Evolutionary conservation across 768 basidiomycete genomes (phyloP).

Genomic region (Daedaleopsis nitida): DNA sequence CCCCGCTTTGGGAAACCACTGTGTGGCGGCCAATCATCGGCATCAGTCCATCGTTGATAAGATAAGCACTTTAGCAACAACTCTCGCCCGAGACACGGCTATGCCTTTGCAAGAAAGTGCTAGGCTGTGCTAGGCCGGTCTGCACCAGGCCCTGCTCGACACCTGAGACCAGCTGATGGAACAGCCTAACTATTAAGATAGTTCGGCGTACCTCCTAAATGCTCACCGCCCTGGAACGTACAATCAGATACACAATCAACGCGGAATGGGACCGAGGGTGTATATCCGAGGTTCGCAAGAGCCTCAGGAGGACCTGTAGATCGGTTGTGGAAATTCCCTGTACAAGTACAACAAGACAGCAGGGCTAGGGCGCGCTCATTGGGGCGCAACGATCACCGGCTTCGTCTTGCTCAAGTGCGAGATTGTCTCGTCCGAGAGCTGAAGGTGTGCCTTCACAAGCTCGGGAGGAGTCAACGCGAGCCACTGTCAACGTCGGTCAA

Average conservation of each 20-base stretch:
- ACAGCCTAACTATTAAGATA: too few relatives aligned
- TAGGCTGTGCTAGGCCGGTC: conserved; percentile 6
- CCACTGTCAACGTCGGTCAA: conserved; percentile 43
- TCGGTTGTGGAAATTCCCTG: background rate
- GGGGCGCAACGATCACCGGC: conserved; percentile 42
- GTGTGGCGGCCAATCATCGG: conserved; percentile 10
- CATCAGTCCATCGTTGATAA: conserved; percentile 1
- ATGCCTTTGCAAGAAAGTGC: too few relatives aligned
- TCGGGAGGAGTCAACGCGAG: conserved; percentile 58
- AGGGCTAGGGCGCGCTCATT: background rate
- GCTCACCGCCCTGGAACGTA: background rate
- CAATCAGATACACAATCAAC: background rate
- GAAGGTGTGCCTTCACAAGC: conserved; percentile 62
- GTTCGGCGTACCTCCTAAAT: too few relatives aligned
- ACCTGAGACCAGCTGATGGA: too few relatives aligned
- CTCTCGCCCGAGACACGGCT: background rate
- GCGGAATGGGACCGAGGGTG: too few relatives aligned
- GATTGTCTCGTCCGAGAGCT: conserved; percentile 53
- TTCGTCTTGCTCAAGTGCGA: conserved; percentile 52
- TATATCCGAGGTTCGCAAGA: too few relatives aligned
- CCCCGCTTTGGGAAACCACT: conserved; percentile 10
- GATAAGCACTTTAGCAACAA: background rate
- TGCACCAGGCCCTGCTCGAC: background rate
- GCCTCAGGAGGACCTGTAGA: background rate
- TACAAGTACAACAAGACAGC: background rate